Evolutionary conservation across 345 rosid genomes (phyloP), one percentile per base, ranked within the genome.

Genomic region (Eucalyptus curtisii): DNA sequence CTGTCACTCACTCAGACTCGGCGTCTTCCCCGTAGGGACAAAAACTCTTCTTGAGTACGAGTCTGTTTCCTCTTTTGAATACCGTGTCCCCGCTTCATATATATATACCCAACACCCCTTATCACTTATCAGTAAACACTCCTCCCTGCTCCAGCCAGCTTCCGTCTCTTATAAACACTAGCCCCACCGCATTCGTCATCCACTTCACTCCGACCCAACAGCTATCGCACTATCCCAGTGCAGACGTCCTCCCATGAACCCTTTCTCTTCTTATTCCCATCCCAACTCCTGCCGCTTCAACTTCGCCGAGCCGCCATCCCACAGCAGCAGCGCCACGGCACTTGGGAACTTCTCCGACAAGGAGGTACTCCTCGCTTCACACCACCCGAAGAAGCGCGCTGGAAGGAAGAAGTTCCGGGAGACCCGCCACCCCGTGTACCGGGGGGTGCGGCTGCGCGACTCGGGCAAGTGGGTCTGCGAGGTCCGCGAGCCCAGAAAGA

Each of bases 401-500:
- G 99, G 99, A 16, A 86, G 99, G 89, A 97, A 95, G 97, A 97
- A 97, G 93, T 94, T 96, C 79, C 89, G 93, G 84, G 99, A 96
- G 94, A 96, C 97, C 12, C 92, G 99, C 50, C 99, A 96, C 88
- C 99, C 99, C 5, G 94, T 97, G 86, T 96, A 91, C 91, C 92
- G 97, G 7, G 99, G 99, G 24, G 98, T 96, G n/a, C 92, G 98
- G 86, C 71, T 89, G 90, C 94, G 97, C 91, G 91, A 93, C 76
- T 93, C 97, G 0, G 96, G 96, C 5, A 97, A 97, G 92, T 96
- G 99, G 99, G 99, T 96, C 4, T 96, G 96, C 48, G 99, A 97
- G 88, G 94, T 97, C 14, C 92, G 99, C 85, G 98, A 95, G 90
- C 99, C 98, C 1, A 94, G 93, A 42, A 97, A 97, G 95, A 94